These are phyloP conservation scores for Vinca minor DNA, from an alignment of 257 asterid species.

Conservation along the genomic window DNA sequence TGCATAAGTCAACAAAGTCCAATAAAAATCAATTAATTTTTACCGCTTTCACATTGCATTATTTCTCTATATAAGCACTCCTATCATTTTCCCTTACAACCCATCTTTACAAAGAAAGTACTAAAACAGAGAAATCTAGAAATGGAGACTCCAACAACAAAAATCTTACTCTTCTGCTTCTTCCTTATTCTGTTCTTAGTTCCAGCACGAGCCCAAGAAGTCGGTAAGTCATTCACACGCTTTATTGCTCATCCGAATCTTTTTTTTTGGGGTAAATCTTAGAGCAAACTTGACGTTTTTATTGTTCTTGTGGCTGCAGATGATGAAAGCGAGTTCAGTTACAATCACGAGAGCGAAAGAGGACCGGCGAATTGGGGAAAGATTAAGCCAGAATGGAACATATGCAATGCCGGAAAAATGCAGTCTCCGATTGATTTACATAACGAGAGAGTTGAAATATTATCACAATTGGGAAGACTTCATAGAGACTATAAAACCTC, in stretches of 20 bases:
- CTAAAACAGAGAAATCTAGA: slow-evolving; percentile 3
- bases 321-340: slow-evolving; percentile 64
- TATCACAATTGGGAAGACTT: slow-evolving; percentile 42
- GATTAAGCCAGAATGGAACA: slow-evolving; percentile 57
- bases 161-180: slow-evolving; percentile 9
- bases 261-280: too few species aligned
- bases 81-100: too few species aligned
- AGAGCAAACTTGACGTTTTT: too few species aligned
- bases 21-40: not conserved
- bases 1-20: not conserved
- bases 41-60: not conserved
- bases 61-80: slow-evolving; percentile 6
- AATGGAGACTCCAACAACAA: slow-evolving; percentile 16
- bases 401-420: slow-evolving; percentile 44
- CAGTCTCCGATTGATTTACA: slow-evolving; percentile 72
- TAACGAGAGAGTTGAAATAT: slow-evolving; percentile 44
- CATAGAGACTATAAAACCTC: slow-evolving; percentile 34
- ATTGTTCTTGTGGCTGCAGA: slow-evolving; percentile 25
- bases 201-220: slow-evolving; percentile 40
- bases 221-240: slow-evolving; percentile 26
- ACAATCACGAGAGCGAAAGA: slow-evolving; percentile 28
- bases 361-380: slow-evolving; percentile 73
- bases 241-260: too few species aligned
- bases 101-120: not conserved
- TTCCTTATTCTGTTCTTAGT: slow-evolving; percentile 26